Percentiles rank a stretch among this genome's conserved stretches.
phyloP scores from a whole-genome alignment of 2,329 filamentous ascomycete genomes.

The Bretziella fagacearum region DNA sequence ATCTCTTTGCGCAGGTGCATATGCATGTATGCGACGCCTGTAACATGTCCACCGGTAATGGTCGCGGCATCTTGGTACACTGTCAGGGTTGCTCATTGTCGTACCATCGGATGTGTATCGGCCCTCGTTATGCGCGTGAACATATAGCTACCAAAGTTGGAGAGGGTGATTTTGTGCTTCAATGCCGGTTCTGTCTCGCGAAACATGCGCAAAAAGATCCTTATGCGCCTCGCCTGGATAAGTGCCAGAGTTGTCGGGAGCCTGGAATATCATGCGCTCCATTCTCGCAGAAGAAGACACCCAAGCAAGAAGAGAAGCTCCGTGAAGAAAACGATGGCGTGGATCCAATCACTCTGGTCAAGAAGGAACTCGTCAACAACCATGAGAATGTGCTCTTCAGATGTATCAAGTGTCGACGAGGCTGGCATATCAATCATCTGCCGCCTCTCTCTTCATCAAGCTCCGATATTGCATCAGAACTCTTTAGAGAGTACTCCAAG shows the following conservation, averaged over 20 bases:
- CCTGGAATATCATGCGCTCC: conserved; percentile 53
- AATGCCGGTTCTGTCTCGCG: conserved; percentile 74
- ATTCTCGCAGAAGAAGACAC: conserved; percentile 55
- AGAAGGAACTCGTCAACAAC: conserved; percentile 52
- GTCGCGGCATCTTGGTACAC: conserved; percentile 56
- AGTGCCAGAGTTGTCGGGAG: conserved; percentile 53
- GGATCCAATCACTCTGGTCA: conserved; percentile 56
- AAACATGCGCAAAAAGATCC: conserved; percentile 49
- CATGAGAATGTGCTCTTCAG: conserved; percentile 63
- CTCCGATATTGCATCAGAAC: conserved; percentile 25
- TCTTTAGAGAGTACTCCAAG: conserved; percentile 53
- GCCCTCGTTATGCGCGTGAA: conserved; percentile 54
- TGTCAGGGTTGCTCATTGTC: conserved; percentile 82
- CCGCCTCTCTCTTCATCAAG: conserved; percentile 33
- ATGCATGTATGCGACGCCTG: conserved; percentile 58
- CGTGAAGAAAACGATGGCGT: conserved; percentile 61
- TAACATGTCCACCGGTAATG: conserved; percentile 31
- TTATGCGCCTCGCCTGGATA: conserved; percentile 47
- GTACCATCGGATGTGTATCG: conserved; percentile 73
- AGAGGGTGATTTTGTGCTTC: conserved; percentile 62
- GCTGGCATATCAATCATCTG: conserved; percentile 73
- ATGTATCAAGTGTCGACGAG: conserved; percentile 58
- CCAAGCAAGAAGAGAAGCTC: conserved; percentile 68
- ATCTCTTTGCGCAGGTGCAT: conserved; percentile 50
- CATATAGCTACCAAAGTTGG: conserved; percentile 78